Base-by-base conservation (phyloP, 345 rosid species). In the Angophora floribunda region DNA sequence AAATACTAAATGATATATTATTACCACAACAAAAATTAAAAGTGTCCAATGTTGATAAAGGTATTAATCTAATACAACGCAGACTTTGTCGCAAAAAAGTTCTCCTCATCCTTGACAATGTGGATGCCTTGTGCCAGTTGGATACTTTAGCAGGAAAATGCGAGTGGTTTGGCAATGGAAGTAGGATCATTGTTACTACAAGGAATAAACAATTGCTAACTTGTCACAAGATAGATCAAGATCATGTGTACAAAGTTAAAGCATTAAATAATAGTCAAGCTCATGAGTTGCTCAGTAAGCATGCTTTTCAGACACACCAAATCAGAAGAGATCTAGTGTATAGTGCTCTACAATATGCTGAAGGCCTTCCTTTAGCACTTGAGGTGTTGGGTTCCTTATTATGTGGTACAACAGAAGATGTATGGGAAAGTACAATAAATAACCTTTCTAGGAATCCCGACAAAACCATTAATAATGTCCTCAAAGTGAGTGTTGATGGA, bases 1-100 rank as follows among this genome's bases (percentile, higher is more conserved):
- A 0, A 65, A 13, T 65, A 0, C 78, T 65, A 30, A 14, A 65
- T 0, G 3, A 30, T 14, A 30, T n/a, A 13, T n/a, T 65, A 14
- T 14, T n/a, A 7, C 75, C 0, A 1, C 10, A 4, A 65, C 0
- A 30, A 65, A 14, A 5, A 14, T 65, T 65, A n/a, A 0, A 13
- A 2, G 78, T 65, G 10, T 30, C 41, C 41, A 7, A 65, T 7
- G 21, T 30, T 0, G 41, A 14, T 65, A 17, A 1, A n/a, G 78
- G 78, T 65, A 7, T 3, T n/a, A 2, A 32, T 30, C 1, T n/a
- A 65, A 30, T 65, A 30, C 41, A 15, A n/a, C 21, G 0, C 0
- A 65, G 41, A 65, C 78, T 65, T 15, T 1, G 78, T 65, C 1
- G 0, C 41, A 65, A 65, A 15, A 65, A 32, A 65, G 78, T 65